Base-by-base conservation (phyloP, 306 rosid genomes). In the Cicer arietinum region DNA sequence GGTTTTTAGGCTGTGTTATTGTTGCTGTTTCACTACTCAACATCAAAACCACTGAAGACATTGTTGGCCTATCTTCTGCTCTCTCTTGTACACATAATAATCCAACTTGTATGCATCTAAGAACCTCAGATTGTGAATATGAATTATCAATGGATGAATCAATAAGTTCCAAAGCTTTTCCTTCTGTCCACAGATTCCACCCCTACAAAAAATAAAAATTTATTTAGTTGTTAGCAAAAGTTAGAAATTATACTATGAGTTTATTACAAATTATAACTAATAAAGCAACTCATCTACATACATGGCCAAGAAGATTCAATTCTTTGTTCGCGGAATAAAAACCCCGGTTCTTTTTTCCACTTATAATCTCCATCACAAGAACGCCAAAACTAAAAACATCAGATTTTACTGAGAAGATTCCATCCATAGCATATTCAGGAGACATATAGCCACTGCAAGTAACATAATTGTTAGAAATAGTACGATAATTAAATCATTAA, bases 331-430 rank as follows among this genome's bases (percentile, higher is more conserved):
- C 68, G 0, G 69, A 77, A 52, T 87, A 91, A 75, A 88, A 91
- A 6, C 92, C 94, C 74, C 87, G 79, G 41, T 91, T 91, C 88
- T 88, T 88, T 75, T 88, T 88, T 1, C 94, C 94, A 17, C 90
- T 85, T 35, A 91, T 50, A 25, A 91, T 84, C 81, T 91, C 97
- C 77, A 88, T 6, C 63, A 85, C 92, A 10, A 91, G 84, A 74
- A 91, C 96, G 0, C 96, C 96, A 20, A 91, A 91, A 68, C 96
- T 91, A 67, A 91, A 91, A 48, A 82, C 89, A 81, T 91, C 96
- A 0, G 97, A 91, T 70, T 89, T 89, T 52, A 83, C 72, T 5
- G 97, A 91, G 80, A 89, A 91, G 35, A 73, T 82, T 6, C 94
- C 94, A 4, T 91, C 96, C 94, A 91, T 89, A 22, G 94, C 96